phyloP scores from a whole-genome alignment of 805 yeast species.

The Cyberlindnera suaveolens region DNA sequence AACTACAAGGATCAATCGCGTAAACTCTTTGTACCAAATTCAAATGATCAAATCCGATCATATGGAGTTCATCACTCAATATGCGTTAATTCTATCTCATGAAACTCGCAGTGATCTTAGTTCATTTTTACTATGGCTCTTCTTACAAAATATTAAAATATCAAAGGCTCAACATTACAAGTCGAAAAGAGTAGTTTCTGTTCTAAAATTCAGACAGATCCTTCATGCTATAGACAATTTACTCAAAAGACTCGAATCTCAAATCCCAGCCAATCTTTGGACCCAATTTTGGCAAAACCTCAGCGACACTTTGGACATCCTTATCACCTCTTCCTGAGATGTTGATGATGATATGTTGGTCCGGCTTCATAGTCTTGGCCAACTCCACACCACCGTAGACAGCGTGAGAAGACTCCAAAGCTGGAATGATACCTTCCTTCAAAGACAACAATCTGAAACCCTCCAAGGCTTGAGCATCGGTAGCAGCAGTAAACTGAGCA shows the following conservation, averaged over 20 bases:
- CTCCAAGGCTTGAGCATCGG: slow-evolving; percentile 89
- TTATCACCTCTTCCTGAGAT: slow-evolving; percentile 99
- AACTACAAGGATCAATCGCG: too few relatives aligned
- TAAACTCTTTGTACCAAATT: too few relatives aligned
- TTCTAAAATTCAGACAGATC: too few relatives aligned
- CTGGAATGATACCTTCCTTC: slow-evolving; percentile 97
- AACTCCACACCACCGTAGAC: slow-evolving; percentile 83
- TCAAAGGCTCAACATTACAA: too few relatives aligned
- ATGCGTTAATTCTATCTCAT: too few relatives aligned
- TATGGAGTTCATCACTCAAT: too few relatives aligned
- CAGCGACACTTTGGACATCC: slow-evolving; percentile 97
- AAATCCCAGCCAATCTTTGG: slow-evolving; percentile 94
- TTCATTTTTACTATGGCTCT: too few relatives aligned
- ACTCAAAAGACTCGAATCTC: slow-evolving; percentile 55
- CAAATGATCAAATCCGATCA: too few relatives aligned
- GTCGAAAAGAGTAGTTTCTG: too few relatives aligned
- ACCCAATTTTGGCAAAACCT: slow-evolving; percentile 83
- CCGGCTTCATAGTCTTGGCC: slow-evolving; percentile 77
- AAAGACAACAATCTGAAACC: slow-evolving; percentile 89
- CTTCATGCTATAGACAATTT: not conserved
- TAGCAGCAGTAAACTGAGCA: slow-evolving; percentile 84
- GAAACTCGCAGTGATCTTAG: too few relatives aligned
- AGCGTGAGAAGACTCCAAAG: slow-evolving; percentile 96
- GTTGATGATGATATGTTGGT: slow-evolving; percentile 78
- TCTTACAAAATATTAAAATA: too few relatives aligned